Percentiles rank a stretch among this genome's conserved stretches.
Evolutionary conservation across 441 rosid species (phyloP).

Genomic region (Arabidopsis lyrata): DNA sequence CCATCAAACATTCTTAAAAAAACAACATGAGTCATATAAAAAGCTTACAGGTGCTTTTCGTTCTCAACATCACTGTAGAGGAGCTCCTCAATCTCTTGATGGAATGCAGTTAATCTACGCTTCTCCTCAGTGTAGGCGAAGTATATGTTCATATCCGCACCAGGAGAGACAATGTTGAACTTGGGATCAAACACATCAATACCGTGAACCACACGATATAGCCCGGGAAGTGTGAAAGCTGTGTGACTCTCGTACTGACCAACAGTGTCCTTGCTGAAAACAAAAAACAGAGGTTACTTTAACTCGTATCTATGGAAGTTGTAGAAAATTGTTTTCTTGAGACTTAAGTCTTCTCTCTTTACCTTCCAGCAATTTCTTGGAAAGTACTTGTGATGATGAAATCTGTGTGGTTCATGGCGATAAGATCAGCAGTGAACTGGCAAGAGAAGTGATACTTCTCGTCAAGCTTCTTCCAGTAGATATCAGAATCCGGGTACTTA

Average conservation of each 20-base stretch:
- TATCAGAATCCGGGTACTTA: conserved; percentile 52
- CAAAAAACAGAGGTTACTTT: not conserved
- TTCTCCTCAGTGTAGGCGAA: conserved; percentile 48
- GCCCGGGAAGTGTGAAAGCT: conserved; percentile 54
- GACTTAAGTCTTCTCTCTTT: not conserved
- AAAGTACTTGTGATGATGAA: conserved; percentile 54
- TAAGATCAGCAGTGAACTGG: conserved; percentile 53
- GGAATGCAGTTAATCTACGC: conserved; percentile 40
- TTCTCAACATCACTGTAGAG: conserved; percentile 48
- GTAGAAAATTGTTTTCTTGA: not conserved
- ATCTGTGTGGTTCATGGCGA: conserved; percentile 54
- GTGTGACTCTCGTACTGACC: conserved; percentile 55
- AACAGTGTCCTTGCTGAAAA: conserved; percentile 82
- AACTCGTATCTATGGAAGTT: not conserved
- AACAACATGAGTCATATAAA: not conserved
- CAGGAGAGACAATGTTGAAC: conserved; percentile 56
- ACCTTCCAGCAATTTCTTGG: conserved; percentile 98
- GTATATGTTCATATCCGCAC: conserved; percentile 58
- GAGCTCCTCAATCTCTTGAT: conserved; percentile 46
- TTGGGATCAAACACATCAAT: conserved; percentile 56
- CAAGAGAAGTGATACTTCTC: conserved; percentile 59
- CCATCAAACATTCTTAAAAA: too few species aligned
- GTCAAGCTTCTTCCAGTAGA: conserved; percentile 54
- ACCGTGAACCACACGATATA: conserved; percentile 53
- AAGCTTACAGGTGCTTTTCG: conserved; percentile 52